These are phyloP conservation scores for Colletotrichum karsti DNA, from an alignment of 2,329 filamentous ascomycete species.

Conservation along the genomic window DNA sequence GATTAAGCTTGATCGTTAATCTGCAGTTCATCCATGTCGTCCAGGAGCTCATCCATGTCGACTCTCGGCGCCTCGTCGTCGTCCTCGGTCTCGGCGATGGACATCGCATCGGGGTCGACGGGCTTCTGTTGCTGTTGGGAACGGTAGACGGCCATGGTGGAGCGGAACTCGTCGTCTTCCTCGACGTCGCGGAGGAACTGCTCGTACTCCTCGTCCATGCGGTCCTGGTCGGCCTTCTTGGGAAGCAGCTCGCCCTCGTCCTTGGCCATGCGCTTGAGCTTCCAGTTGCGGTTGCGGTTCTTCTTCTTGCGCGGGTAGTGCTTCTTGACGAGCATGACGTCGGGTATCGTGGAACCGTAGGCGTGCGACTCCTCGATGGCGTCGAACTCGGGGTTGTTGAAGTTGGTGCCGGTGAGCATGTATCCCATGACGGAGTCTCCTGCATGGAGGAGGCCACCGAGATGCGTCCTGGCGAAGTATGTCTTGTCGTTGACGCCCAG, in stretches of 20 bases:
- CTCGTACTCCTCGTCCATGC: conserved; percentile 93
- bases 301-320: conserved; percentile 89
- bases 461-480: conserved; percentile 90
- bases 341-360: conserved; percentile 83
- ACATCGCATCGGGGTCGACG: conserved; percentile 70
- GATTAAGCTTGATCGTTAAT: conserved; percentile 61
- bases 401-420: conserved; percentile 86
- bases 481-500: conserved; percentile 86
- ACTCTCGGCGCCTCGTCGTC: conserved; percentile 75
- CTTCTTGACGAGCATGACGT: conserved; percentile 97
- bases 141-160: conserved; percentile 89
- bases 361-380: conserved; percentile 80
- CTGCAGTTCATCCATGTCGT: conserved; percentile 91
- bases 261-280: conserved; percentile 89
- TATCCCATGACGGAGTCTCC: conserved; percentile 96
- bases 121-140: conserved; percentile 58
- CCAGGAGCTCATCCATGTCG: conserved; percentile 82
- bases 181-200: conserved; percentile 97
- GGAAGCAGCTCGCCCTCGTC: conserved; percentile 89
- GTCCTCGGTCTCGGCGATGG: conserved; percentile 69
- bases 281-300: conserved; percentile 87
- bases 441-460: conserved; percentile 84
- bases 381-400: conserved; percentile 89
- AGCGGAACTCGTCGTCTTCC: conserved; percentile 88
- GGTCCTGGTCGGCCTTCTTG: conserved; percentile 87